Conservation (phyloP, 192 early-diverging fungal species). For the Bifiguratus adelaidae region DNA sequence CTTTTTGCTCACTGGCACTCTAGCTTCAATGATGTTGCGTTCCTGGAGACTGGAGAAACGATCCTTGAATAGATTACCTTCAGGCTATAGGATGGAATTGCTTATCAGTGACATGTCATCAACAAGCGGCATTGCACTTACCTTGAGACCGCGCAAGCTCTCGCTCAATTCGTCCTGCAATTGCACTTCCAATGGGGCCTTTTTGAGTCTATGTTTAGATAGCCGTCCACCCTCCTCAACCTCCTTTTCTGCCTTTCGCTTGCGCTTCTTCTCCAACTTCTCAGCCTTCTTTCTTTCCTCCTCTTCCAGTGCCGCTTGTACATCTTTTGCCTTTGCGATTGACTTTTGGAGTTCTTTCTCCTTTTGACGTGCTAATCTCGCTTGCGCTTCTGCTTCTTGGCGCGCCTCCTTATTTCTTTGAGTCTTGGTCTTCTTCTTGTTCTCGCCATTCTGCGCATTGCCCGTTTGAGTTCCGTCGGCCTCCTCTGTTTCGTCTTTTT, state of each 20-base stretch:
- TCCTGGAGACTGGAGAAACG: slow-evolving; percentile 38
- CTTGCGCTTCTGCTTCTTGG: slow-evolving; percentile 17
- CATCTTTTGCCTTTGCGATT: slow-evolving; percentile 33
- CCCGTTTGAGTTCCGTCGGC: neutral
- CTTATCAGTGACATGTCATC: neutral
- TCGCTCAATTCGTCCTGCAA: slow-evolving; percentile 43
- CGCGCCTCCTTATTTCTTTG: slow-evolving; percentile 44
- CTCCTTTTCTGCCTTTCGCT: slow-evolving; percentile 25
- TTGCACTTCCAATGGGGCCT: slow-evolving; percentile 24
- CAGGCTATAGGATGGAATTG: slow-evolving; percentile 29
- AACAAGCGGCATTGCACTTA: slow-evolving; percentile 2
- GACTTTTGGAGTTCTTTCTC: slow-evolving; percentile 33
- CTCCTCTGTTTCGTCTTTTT: slow-evolving; percentile 12
- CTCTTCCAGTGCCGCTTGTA: slow-evolving; percentile 30
- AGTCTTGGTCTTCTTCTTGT: slow-evolving; percentile 39
- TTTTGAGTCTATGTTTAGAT: slow-evolving; percentile 12
- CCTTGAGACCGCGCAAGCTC: slow-evolving; percentile 28
- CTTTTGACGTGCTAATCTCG: no score
- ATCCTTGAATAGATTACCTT: slow-evolving; percentile 47
- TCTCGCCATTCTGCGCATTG: slow-evolving; percentile 11
- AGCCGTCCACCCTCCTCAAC: slow-evolving; percentile 13
- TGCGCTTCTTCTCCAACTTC: slow-evolving; percentile 20
- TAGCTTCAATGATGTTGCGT: slow-evolving; percentile 43
- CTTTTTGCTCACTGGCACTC: slow-evolving; percentile 25
- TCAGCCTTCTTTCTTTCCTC: slow-evolving; percentile 14